A percentile compares a stretch with the other conserved stretches of the same genome.
phyloP scores from a whole-genome alignment of 2,329 filamentous ascomycete genomes.

The Pyricularia sp. region DNA sequence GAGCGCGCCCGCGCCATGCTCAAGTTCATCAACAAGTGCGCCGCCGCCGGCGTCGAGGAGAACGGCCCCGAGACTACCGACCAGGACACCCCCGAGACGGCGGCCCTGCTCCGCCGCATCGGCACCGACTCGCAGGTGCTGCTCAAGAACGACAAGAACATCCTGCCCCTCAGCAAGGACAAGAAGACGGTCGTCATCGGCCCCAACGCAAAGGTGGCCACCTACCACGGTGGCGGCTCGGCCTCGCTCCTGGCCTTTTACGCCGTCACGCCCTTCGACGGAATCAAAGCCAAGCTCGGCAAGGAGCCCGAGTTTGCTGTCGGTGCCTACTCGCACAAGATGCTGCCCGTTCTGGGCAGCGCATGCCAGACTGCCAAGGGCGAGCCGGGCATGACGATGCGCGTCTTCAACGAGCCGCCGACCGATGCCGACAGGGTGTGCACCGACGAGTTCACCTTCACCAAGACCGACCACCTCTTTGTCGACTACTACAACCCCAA shows the following conservation, averaged over 20 bases:
- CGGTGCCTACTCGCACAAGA: constrained; percentile 56
- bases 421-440: constrained; percentile 32
- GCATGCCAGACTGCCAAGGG: constrained; percentile 38
- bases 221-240: constrained; percentile 56
- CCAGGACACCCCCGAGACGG: constrained; percentile 8
- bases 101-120: constrained; percentile 22
- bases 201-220: constrained; percentile 46
- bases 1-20: constrained; percentile 36
- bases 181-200: constrained; percentile 42
- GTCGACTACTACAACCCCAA: constrained; percentile 44
- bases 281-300: constrained; percentile 47
- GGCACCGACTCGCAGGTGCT: constrained; percentile 58
- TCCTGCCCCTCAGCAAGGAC: constrained; percentile 51
- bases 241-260: constrained; percentile 53
- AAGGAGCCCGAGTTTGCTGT: constrained; percentile 40
- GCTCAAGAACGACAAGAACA: constrained; percentile 58
- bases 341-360: constrained; percentile 48
- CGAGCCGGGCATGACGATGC: constrained; percentile 50
- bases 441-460: constrained; percentile 39
- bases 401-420: constrained; percentile 51
- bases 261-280: constrained; percentile 63
- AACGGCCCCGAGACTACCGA: constrained; percentile 13
- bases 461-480: constrained; percentile 39
- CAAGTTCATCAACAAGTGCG: constrained; percentile 48
- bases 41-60: constrained; percentile 37